A percentile compares a stretch with the other conserved stretches of the same genome.
phyloP scores from a whole-genome alignment of 192 early-diverging fungal species.

The Diversispora epigaea region DNA sequence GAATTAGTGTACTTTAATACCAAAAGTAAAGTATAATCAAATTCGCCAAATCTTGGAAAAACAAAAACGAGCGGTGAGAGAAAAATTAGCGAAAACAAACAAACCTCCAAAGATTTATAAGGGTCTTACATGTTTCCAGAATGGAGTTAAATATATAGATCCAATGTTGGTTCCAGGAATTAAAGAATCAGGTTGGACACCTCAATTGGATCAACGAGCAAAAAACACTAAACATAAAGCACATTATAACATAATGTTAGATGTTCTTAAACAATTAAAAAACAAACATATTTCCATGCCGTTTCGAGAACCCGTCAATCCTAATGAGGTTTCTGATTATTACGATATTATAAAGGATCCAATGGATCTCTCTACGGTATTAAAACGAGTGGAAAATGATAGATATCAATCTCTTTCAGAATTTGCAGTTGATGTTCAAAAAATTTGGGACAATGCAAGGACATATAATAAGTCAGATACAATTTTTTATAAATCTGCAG shows the following conservation, averaged over 20 bases:
- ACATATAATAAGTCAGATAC: constrained; percentile 89
- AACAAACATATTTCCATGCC: constrained; percentile 87
- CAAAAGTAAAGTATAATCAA: constrained; percentile 83
- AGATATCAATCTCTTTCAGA: constrained; percentile 78
- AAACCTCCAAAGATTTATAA: constrained; percentile 76
- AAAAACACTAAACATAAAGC: constrained; percentile 49
- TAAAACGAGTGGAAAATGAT: constrained; percentile 80
- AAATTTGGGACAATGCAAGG: constrained; percentile 93
- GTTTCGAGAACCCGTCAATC: constrained; percentile 87
- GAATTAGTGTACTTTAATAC: constrained; percentile 85
- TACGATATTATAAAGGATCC: constrained; percentile 95
- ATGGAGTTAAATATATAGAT: constrained; percentile 60
- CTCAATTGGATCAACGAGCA: constrained; percentile 71
- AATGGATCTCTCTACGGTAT: constrained; percentile 92
- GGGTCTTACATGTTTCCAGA: constrained; percentile 72
- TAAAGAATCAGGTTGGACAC: constrained; percentile 90
- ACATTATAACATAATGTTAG: constrained; percentile 67
- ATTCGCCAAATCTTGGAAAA: constrained; percentile 67
- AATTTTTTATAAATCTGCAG: constrained; percentile 79
- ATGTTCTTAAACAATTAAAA: constrained; percentile 74
- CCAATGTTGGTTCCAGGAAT: constrained; percentile 88
- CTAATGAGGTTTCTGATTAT: constrained; percentile 89
- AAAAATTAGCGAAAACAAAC: constrained; percentile 78
- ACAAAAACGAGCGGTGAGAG: constrained; percentile 79
- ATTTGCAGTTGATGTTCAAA: constrained; percentile 81